Percentiles rank a stretch among this genome's conserved stretches.
Conservation (phyloP, 148 eudicot genomes). For the Cornus suecica region DNA sequence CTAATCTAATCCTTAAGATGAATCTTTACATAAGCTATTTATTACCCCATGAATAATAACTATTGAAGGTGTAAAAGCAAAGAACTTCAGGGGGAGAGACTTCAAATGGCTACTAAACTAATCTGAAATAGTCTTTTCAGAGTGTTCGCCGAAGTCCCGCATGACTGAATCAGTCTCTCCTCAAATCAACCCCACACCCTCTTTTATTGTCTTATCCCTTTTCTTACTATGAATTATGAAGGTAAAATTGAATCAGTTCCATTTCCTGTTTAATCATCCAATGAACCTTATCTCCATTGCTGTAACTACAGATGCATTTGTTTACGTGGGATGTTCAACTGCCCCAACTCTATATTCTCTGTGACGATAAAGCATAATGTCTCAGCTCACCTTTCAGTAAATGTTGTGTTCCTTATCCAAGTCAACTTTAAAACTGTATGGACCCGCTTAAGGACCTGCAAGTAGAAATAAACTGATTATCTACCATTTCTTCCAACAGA, state of each 20-base stretch:
- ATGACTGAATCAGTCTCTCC: no score
- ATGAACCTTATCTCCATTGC: neutral
- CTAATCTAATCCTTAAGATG: neutral
- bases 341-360: neutral
- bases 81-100: neutral
- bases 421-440: conserved; percentile 63
- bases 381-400: conserved; percentile 52
- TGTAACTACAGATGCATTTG: neutral
- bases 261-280: neutral
- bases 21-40: neutral
- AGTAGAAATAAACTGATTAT: conserved; percentile 7
- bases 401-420: conserved; percentile 87
- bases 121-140: neutral
- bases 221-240: neutral
- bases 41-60: neutral
- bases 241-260: neutral
- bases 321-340: neutral
- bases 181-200: neutral
- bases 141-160: no score
- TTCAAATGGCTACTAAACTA: neutral
- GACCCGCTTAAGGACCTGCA: conserved; percentile 72
- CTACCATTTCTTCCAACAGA: conserved; percentile 8
- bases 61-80: neutral
- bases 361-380: neutral
- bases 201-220: no score